Evolutionary conservation across 1,284 basidiomycete genomes (phyloP).

Genomic region (Naganishia sp.): DNA sequence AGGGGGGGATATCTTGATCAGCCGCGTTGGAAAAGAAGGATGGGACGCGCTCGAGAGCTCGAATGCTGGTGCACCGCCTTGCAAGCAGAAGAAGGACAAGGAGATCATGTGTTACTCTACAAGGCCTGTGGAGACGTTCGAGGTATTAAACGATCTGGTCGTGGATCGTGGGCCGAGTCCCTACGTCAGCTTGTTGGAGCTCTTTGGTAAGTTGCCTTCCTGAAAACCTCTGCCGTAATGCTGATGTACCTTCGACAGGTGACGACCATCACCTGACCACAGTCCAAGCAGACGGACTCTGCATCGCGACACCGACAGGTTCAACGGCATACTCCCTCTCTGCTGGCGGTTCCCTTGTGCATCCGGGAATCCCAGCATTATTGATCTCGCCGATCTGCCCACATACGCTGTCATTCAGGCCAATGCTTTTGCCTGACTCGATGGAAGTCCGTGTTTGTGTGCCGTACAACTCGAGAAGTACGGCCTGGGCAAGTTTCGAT

Average conservation of each 20-base stretch:
- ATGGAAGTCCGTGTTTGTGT: constrained; percentile 99
- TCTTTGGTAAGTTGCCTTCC: constrained; percentile 72
- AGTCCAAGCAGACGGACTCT: constrained; percentile 95
- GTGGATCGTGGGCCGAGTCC: constrained; percentile 98
- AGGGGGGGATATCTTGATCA: constrained; percentile 92
- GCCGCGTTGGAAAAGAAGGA: constrained; percentile 78
- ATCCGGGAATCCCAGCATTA: constrained; percentile 95
- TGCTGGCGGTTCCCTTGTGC: constrained; percentile 94
- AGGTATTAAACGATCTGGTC: constrained; percentile 96
- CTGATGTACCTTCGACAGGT: constrained; percentile 59
- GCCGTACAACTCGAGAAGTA: constrained; percentile 95
- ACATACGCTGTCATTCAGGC: constrained; percentile 96
- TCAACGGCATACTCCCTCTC: constrained; percentile 99
- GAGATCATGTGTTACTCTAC: constrained; percentile 99
- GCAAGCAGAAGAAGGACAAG: constrained; percentile 69
- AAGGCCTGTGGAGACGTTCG: constrained; percentile 91
- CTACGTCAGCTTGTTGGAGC: constrained; percentile 91
- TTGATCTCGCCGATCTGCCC: constrained; percentile 98
- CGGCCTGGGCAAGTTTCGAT: constrained; percentile 98
- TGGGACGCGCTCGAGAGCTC: constrained; percentile 90
- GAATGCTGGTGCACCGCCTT: constrained; percentile 32
- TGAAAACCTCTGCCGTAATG: neutral
- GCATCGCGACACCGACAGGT: constrained; percentile 93
- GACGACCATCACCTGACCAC: constrained; percentile 99
- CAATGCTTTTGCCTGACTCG: constrained; percentile 96